Evolutionary conservation across 2,329 filamentous ascomycete genomes (phyloP).

Genomic region (Sphaerostilbella broomeana): DNA sequence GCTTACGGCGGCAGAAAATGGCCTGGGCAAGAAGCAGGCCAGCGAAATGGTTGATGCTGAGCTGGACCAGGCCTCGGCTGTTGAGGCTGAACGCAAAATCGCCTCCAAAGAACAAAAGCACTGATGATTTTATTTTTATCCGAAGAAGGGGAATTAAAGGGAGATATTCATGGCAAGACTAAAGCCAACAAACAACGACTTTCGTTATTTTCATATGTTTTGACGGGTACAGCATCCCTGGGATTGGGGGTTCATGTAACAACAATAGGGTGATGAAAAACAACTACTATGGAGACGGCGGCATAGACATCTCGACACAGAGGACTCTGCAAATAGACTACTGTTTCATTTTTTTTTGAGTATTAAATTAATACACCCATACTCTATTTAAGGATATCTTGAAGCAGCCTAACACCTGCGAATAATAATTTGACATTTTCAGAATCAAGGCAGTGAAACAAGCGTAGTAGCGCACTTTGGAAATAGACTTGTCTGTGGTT

Average conservation of each 20-base stretch:
- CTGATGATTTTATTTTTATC: too few species aligned
- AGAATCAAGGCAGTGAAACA: too few species aligned
- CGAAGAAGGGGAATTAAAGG: constrained; percentile 10
- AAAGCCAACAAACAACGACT: constrained; percentile 20
- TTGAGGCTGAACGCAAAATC: constrained; percentile 23
- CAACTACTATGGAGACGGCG: constrained; percentile 5
- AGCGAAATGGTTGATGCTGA: constrained; percentile 51
- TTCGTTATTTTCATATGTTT: constrained; percentile 21
- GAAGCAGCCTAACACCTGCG: neutral
- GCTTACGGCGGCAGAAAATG: constrained; percentile 41
- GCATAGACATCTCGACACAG: constrained; percentile 13
- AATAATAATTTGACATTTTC: too few species aligned
- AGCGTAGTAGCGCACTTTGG: too few species aligned
- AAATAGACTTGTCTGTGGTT: too few species aligned
- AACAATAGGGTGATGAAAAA: constrained; percentile 10
- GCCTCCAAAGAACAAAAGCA: constrained; percentile 29
- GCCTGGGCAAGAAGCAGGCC: constrained; percentile 42
- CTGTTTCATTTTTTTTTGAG: neutral
- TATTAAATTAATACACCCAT: neutral
- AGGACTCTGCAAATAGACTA: constrained; percentile 12
- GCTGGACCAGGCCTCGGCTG: constrained; percentile 35
- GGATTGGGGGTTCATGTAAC: constrained; percentile 10
- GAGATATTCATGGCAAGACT: constrained; percentile 6
- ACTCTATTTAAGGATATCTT: too few species aligned
- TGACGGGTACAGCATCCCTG: constrained; percentile 8